phyloP scores from a whole-genome alignment of 805 yeast genomes.

The Kazachstania viticola region DNA sequence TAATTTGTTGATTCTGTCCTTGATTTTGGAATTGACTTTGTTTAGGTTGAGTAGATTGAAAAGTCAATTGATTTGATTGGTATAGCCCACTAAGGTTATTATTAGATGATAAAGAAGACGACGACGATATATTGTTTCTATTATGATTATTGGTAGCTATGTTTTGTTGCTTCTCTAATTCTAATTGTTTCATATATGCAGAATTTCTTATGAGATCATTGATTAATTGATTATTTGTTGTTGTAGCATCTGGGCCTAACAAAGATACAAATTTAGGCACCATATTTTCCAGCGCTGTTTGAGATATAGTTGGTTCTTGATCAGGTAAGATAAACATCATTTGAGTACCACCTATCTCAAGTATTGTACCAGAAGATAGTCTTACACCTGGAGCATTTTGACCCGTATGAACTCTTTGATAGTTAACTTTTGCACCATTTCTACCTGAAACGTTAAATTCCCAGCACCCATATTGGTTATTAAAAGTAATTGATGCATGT shows the following conservation, averaged over 20 bases:
- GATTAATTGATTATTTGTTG: constrained; percentile 12
- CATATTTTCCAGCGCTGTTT: constrained; percentile 24
- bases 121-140: too few species aligned
- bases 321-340: constrained; percentile 98
- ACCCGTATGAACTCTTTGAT: constrained; percentile 35
- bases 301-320: constrained; percentile 57
- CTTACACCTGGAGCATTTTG: constrained; percentile 37
- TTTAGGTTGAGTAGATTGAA: too few species aligned
- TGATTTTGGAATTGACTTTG: constrained; percentile 5
- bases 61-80: too few species aligned
- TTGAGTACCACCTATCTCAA: constrained; percentile 95
- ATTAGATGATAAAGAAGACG: too few species aligned
- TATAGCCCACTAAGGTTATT: too few species aligned
- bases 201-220: constrained; percentile 17
- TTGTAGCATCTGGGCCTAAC: constrained; percentile 12
- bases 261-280: constrained; percentile 21
- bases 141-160: neutral
- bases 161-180: constrained; percentile 3
- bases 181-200: constrained; percentile 7
- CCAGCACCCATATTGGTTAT: constrained; percentile 70
- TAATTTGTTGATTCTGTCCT: constrained; percentile 16
- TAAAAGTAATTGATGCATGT: constrained; percentile 78
- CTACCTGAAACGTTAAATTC: constrained; percentile 75
- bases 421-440: constrained; percentile 88
- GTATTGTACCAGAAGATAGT: constrained; percentile 74